Evolutionary conservation across 169 alveolate genomes (phyloP).

Genomic region (Plasmodium berghei): DNA sequence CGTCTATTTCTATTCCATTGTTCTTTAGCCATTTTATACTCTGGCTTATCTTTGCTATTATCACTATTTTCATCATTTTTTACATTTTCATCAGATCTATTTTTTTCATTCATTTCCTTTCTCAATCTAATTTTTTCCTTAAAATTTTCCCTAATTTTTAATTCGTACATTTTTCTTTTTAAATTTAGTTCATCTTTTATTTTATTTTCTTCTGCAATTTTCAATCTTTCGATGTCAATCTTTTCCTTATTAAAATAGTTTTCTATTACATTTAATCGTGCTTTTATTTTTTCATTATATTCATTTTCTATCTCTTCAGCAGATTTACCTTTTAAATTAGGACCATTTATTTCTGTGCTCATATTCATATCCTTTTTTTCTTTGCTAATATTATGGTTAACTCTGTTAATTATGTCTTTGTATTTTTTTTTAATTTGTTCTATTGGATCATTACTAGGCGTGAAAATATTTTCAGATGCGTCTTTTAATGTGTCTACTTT

Average conservation of each 20-base stretch:
- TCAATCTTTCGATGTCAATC: not conserved
- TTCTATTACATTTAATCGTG: conserved; percentile 35
- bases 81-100: not conserved
- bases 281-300: conserved; percentile 42
- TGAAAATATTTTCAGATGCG: not conserved
- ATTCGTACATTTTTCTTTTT: conserved; percentile 61
- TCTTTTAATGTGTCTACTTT: not conserved
- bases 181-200: conserved; percentile 35
- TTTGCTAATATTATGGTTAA: conserved; percentile 5
- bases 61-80: not conserved
- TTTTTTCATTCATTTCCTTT: conserved; percentile 41
- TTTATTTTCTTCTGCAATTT: conserved; percentile 37
- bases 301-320: conserved; percentile 9
- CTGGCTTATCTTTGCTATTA: not conserved
- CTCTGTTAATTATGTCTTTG: conserved; percentile 30
- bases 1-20: not conserved
- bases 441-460: conserved; percentile 2
- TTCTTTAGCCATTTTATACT: not conserved
- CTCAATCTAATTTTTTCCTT: conserved; percentile 64
- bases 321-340: not conserved
- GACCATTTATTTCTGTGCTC: too few species aligned
- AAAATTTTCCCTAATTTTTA: conserved; percentile 65
- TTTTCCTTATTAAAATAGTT: conserved; percentile 24
- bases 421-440: conserved; percentile 38
- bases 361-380: not conserved